These are phyloP conservation scores for Gossypium ekmanianum DNA, from an alignment of 345 rosid species.

Conservation along the genomic window DNA sequence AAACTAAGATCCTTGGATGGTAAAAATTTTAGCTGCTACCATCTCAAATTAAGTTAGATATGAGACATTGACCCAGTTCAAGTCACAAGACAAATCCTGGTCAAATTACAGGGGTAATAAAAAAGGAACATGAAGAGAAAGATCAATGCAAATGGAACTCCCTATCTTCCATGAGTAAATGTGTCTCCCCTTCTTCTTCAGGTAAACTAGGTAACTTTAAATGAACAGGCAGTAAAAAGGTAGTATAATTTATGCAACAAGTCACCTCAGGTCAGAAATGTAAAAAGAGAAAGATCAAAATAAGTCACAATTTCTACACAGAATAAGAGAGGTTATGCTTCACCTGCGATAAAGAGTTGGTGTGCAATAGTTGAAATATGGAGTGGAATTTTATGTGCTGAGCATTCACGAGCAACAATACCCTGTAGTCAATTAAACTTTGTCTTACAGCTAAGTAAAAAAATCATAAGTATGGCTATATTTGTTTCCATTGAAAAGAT, in stretches of 20 bases:
- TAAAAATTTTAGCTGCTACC: neutral
- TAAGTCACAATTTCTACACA: neutral
- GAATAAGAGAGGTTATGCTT: conserved; percentile 4
- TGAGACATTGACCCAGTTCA: neutral
- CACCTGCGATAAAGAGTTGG: conserved; percentile 85
- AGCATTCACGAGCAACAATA: conserved; percentile 74
- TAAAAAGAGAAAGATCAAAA: neutral
- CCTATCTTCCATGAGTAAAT: neutral
- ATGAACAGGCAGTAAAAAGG: neutral
- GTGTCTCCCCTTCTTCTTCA: neutral
- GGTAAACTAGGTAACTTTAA: neutral
- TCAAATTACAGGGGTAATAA: neutral
- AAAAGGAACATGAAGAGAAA: neutral
- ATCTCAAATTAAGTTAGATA: neutral
- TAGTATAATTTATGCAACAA: neutral
- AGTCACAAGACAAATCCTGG: neutral
- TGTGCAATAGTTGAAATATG: conserved; percentile 73
- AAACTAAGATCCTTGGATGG: neutral
- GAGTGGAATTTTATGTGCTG: conserved; percentile 72
- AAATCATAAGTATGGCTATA: neutral
- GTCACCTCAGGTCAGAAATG: conserved; percentile 5
- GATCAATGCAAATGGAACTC: neutral
- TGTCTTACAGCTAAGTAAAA: neutral
- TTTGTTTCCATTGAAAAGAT: neutral
- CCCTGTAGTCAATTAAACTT: conserved; percentile 52